Conservation (phyloP, 306 rosid species). For the Vigna trinervia region DNA sequence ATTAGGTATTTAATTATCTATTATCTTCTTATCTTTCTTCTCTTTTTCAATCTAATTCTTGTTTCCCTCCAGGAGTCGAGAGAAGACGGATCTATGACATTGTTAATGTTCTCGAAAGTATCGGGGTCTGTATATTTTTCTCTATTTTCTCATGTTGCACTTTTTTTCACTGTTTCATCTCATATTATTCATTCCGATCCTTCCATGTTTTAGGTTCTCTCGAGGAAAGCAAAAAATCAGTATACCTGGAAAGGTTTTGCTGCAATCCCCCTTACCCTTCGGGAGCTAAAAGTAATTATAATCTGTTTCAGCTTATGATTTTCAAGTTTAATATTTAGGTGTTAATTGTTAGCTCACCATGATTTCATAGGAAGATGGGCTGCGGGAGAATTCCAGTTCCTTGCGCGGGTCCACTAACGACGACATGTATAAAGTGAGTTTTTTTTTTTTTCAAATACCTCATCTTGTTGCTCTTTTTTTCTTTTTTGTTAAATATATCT, state of each 20-base stretch:
- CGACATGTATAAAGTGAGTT: slow-evolving; percentile 58
- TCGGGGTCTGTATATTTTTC: slow-evolving; percentile 58
- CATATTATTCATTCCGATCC: background rate
- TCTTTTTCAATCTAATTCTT: background rate
- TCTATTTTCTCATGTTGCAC: background rate
- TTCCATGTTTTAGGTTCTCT: slow-evolving; percentile 59
- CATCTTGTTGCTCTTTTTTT: background rate
- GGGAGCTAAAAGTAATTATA: slow-evolving; percentile 68
- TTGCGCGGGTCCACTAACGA: slow-evolving; percentile 49
- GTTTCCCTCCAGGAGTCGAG: slow-evolving; percentile 67
- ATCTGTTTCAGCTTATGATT: background rate
- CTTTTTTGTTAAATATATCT: background rate
- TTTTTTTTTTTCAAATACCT: background rate
- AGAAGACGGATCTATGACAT: slow-evolving; percentile 95
- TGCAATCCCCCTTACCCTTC: slow-evolving; percentile 68
- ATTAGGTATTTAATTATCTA: slow-evolving; percentile 56
- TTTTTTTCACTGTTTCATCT: background rate
- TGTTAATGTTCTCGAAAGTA: slow-evolving; percentile 88
- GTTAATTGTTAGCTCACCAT: slow-evolving; percentile 15
- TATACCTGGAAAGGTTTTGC: slow-evolving; percentile 87
- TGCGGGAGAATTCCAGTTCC: slow-evolving; percentile 51
- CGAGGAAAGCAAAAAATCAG: slow-evolving; percentile 88
- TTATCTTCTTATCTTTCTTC: background rate
- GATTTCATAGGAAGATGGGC: slow-evolving; percentile 70
- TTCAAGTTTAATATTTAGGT: background rate